These are phyloP conservation scores for Fusarium oligoseptatum DNA, from an alignment of 2,329 filamentous ascomycete genomes.

Conservation along the genomic window DNA sequence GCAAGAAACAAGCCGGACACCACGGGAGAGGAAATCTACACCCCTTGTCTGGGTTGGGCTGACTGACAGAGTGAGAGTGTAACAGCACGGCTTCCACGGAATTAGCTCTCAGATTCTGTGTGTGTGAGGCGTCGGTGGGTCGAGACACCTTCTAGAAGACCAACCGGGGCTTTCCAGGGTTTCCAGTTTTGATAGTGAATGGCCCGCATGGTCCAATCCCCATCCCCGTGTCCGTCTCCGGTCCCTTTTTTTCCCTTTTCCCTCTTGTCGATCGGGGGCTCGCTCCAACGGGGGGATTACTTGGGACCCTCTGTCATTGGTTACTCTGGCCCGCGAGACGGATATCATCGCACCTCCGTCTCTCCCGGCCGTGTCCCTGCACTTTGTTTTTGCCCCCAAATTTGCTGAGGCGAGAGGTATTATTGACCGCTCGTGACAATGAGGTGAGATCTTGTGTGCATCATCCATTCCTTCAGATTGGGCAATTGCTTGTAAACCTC, in stretches of 20 bases:
- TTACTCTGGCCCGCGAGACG: not conserved
- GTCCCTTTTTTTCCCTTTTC: not conserved
- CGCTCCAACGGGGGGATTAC: conserved; percentile 35
- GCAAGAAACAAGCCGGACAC: not conserved
- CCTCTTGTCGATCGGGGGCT: conserved; percentile 28
- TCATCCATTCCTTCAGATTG: conserved; percentile 9
- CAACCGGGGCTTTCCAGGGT: conserved; percentile 28
- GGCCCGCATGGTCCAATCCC: conserved; percentile 20
- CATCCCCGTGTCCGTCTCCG: conserved; percentile 14
- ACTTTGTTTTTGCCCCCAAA: conserved; percentile 20
- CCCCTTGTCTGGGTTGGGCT: conserved; percentile 3
- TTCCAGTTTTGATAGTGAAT: conserved; percentile 27
- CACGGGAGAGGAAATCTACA: not conserved
- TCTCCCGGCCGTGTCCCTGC: conserved; percentile 31
- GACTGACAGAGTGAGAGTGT: not conserved
- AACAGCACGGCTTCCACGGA: conserved; percentile 32
- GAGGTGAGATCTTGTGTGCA: conserved; percentile 16
- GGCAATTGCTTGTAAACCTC: not conserved
- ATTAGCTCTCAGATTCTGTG: conserved; percentile 5
- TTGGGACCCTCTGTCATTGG: conserved; percentile 38
- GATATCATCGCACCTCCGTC: conserved; percentile 37
- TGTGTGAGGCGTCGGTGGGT: conserved; percentile 21
- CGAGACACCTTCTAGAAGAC: conserved; percentile 43
- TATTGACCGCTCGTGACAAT: not conserved
- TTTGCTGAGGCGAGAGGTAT: conserved; percentile 18